Percentiles rank a stretch among this genome's conserved stretches.
phyloP scores from a whole-genome alignment of 805 yeast genomes.

The Sugiyamaella mastotermitis region DNA sequence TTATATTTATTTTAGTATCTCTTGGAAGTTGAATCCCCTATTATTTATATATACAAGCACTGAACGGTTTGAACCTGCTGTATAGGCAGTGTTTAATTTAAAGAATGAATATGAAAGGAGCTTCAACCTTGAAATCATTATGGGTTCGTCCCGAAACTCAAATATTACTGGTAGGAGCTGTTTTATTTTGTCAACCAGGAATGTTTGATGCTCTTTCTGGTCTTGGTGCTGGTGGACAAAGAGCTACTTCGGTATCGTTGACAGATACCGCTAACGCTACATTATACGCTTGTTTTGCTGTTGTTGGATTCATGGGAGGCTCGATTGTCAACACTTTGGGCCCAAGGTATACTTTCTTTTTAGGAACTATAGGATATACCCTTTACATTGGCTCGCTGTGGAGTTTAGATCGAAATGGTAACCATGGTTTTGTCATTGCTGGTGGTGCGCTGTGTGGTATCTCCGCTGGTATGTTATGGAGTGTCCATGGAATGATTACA shows the following conservation, averaged over 20 bases:
- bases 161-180: constrained; percentile 15
- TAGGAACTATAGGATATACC: constrained; percentile 48
- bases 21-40: too few relatives aligned
- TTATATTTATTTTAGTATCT: too few relatives aligned
- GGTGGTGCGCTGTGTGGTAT: constrained; percentile 50
- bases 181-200: constrained; percentile 23
- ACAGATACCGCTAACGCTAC: constrained; percentile 27
- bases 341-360: constrained; percentile 27
- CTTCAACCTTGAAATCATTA: neutral
- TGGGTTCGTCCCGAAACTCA: constrained; percentile 15
- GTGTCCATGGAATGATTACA: constrained; percentile 48
- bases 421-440: constrained; percentile 44
- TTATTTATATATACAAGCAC: too few relatives aligned
- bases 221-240: constrained; percentile 29
- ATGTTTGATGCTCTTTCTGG: constrained; percentile 28
- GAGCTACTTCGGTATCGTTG: constrained; percentile 18
- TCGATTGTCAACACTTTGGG: constrained; percentile 25
- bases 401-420: constrained; percentile 38
- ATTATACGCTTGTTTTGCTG: constrained; percentile 25
- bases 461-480: constrained; percentile 49
- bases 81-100: too few relatives aligned
- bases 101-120: too few relatives aligned
- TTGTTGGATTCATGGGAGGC: constrained; percentile 24
- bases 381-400: constrained; percentile 45
- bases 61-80: too few relatives aligned